Evolutionary conservation across 345 rosid genomes (phyloP).

Genomic region (rapeseed (Brassica napus)): Da-Ae NC_063437.1:11530001-11530500

Average conservation of each 20-base stretch:
- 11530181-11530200: background rate
- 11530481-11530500: slow-evolving; percentile 89
- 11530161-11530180: background rate
- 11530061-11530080: slow-evolving; percentile 79
- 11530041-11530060: slow-evolving; percentile 44
- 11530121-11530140: slow-evolving; percentile 62
- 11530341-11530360: background rate
- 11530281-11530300: slow-evolving; percentile 39
- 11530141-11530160: slow-evolving; percentile 62
- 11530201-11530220: background rate
- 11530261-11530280: slow-evolving; percentile 67
- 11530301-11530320: slow-evolving; percentile 79
- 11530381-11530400: slow-evolving; percentile 30
- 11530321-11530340: slow-evolving; percentile 70
- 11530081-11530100: slow-evolving; percentile 70
- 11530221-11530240: slow-evolving; percentile 49
- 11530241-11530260: slow-evolving; percentile 56
- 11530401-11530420: slow-evolving; percentile 87
- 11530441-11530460: slow-evolving; percentile 81
- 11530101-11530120: slow-evolving; percentile 76
- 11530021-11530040: slow-evolving; percentile 4
- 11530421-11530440: slow-evolving; percentile 67
- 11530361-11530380: background rate
- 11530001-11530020: slow-evolving; percentile 34
- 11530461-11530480: slow-evolving; percentile 92